These are phyloP conservation scores for Colletotrichum cuscutae DNA, from an alignment of 2,329 filamentous ascomycete genomes.

Conservation along the genomic window DNA sequence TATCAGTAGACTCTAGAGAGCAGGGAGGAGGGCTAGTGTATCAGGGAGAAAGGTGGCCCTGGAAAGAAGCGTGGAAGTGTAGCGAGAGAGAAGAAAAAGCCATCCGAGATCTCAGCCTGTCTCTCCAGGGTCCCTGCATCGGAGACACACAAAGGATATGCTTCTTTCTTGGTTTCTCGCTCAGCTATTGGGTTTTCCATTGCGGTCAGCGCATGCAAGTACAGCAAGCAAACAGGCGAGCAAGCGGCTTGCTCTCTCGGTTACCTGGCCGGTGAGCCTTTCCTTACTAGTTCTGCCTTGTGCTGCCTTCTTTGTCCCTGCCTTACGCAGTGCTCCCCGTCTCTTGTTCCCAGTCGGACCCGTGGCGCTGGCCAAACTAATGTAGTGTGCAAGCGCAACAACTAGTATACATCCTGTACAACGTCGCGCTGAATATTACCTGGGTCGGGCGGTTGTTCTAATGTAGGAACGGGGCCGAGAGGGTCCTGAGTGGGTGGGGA, in stretches of 20 bases:
- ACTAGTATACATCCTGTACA: not conserved
- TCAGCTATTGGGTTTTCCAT: not conserved
- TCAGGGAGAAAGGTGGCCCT: not conserved
- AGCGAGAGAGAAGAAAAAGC: conserved; percentile 10
- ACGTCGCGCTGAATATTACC: conserved; percentile 3
- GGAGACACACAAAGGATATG: conserved; percentile 2
- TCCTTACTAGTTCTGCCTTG: not conserved
- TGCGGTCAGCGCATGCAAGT: not conserved
- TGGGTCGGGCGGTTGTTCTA: conserved; percentile 24
- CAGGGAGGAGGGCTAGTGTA: not conserved
- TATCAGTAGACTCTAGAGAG: not conserved
- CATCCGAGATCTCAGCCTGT: not conserved
- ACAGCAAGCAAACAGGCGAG: not conserved
- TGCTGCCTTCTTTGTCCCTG: conserved; percentile 10
- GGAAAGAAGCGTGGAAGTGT: conserved; percentile 14
- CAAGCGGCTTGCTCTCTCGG: conserved; percentile 8
- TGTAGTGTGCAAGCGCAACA: not conserved
- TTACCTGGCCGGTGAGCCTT: conserved; percentile 1
- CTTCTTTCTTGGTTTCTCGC: conserved; percentile 9
- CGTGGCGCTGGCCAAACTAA: conserved; percentile 28
- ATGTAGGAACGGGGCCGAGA: conserved; percentile 33
- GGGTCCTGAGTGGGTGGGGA: conserved; percentile 20
- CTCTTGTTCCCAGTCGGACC: conserved; percentile 17
- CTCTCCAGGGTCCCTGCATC: conserved; percentile 23
- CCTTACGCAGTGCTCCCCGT: not conserved